Evolutionary conservation across 2,329 filamentous ascomycete species (phyloP).

Genomic region (Colletotrichum eleusines): DNA sequence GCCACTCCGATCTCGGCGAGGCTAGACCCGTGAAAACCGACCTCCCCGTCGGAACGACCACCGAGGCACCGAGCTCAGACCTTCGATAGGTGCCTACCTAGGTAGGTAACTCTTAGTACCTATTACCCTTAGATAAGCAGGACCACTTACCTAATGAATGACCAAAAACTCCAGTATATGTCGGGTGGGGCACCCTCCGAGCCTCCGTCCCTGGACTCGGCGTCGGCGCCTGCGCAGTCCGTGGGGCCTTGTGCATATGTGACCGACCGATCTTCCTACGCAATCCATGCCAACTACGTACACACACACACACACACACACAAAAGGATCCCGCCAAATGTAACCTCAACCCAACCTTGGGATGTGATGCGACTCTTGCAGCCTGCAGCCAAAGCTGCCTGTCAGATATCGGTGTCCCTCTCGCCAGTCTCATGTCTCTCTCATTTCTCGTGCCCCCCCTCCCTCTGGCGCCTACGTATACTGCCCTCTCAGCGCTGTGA

Average conservation of each 20-base stretch:
- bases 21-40: conserved; percentile 25
- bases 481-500: not conserved
- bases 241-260: conserved; percentile 13
- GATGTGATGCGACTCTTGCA: conserved; percentile 6
- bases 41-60: conserved; percentile 16
- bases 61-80: conserved; percentile 14
- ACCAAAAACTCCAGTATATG: too few relatives aligned
- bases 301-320: not conserved
- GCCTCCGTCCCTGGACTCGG: not conserved
- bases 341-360: not conserved
- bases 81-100: not conserved
- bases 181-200: not conserved
- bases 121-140: not conserved
- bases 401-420: not conserved
- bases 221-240: conserved; percentile 3
- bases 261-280: conserved; percentile 1
- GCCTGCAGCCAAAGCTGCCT: conserved; percentile 1
- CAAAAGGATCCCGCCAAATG: not conserved
- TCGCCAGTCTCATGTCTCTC: not conserved
- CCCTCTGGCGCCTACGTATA: not conserved
- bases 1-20: conserved; percentile 35
- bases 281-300: not conserved
- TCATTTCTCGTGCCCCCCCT: not conserved
- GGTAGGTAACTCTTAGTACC: too few relatives aligned
- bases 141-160: not conserved